These are phyloP conservation scores for Mycena citricolor DNA, from an alignment of 1,284 basidiomycete genomes.

Conservation along the genomic window DNA sequence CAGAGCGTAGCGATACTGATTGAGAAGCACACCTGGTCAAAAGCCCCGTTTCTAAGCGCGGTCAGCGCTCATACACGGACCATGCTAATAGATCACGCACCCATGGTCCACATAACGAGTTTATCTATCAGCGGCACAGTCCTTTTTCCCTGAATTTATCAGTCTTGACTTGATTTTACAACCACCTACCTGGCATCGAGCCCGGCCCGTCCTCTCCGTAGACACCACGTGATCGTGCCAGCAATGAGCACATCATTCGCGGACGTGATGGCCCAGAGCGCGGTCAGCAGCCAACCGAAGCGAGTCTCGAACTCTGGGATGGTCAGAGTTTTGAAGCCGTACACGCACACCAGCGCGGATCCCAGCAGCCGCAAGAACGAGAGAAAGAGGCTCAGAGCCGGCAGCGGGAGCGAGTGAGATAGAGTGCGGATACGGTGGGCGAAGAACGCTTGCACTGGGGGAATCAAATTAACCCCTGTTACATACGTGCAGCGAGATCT, in stretches of 20 bases:
- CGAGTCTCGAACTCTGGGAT: not conserved
- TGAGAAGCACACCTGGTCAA: conserved; percentile 1
- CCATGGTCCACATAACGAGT: conserved; percentile 10
- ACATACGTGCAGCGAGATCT: not conserved
- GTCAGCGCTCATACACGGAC: not conserved
- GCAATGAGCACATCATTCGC: conserved; percentile 5
- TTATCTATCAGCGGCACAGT: conserved; percentile 3
- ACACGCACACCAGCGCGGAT: not conserved
- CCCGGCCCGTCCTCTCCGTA: not conserved
- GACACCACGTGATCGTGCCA: not conserved
- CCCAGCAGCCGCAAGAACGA: not conserved
- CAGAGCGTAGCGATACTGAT: no score
- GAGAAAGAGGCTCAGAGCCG: not conserved
- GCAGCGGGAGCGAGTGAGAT: not conserved
- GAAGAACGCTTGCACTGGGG: conserved; percentile 2
- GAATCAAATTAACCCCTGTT: not conserved
- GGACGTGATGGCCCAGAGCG: not conserved
- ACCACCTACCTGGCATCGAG: not conserved
- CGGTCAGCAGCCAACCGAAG: conserved; percentile 2
- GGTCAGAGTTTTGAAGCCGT: not conserved
- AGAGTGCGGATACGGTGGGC: conserved; percentile 1
- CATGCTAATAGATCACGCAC: not conserved
- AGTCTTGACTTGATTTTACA: not conserved
- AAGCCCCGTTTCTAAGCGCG: conserved; percentile 1
- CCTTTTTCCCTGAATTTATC: not conserved